Conservation (phyloP, 179 eudicot species). For the Carnegiea gigantea region DNA sequence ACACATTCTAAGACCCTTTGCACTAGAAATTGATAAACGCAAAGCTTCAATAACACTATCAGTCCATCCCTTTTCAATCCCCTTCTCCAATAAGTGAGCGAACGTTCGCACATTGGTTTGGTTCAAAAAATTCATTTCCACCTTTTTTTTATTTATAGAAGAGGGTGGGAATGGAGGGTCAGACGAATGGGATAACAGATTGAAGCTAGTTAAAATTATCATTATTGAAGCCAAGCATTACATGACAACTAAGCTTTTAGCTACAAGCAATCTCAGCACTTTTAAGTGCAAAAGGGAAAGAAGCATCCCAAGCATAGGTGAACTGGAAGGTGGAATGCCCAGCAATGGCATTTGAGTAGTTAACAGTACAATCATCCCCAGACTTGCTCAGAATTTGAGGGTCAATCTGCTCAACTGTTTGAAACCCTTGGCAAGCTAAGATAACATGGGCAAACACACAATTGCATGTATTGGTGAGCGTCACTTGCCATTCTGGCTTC, state of each 20-base stretch:
- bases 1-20: too few relatives aligned
- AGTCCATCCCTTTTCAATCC: too few relatives aligned
- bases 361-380: constrained; percentile 8
- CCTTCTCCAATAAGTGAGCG: too few relatives aligned
- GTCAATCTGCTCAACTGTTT: neutral
- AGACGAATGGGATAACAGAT: too few relatives aligned
- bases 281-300: neutral
- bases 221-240: too few relatives aligned
- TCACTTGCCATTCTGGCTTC: constrained; percentile 12
- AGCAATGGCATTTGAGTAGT: neutral
- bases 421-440: neutral
- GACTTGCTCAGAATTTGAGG: neutral
- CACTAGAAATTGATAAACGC: too few relatives aligned
- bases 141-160: too few relatives aligned
- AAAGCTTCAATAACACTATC: too few relatives aligned
- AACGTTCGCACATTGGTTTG: too few relatives aligned
- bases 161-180: too few relatives aligned
- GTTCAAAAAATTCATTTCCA: too few relatives aligned
- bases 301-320: constrained; percentile 12
- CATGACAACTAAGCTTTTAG: neutral
- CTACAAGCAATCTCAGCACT: neutral
- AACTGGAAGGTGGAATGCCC: neutral
- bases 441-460: neutral
- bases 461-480: neutral
- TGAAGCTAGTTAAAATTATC: too few relatives aligned